These are phyloP conservation scores for Mimosa bimucronata DNA, from an alignment of 306 rosid species.

Conservation along the genomic window DNA sequence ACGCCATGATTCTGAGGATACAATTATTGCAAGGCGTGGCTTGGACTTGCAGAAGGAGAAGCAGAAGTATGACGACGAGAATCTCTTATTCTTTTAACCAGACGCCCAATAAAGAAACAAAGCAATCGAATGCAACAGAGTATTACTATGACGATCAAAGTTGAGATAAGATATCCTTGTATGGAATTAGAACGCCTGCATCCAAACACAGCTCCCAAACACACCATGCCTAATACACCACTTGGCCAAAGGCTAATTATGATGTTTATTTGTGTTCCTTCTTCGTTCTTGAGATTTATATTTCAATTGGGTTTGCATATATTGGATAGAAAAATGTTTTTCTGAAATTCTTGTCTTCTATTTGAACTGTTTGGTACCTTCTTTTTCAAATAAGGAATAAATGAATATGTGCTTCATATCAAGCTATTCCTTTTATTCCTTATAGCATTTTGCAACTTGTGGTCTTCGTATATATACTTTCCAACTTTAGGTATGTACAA, in stretches of 20 bases:
- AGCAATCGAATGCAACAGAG: conserved; percentile 45
- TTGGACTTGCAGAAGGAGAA: conserved; percentile 13
- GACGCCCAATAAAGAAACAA: conserved; percentile 36
- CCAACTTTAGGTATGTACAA: neutral
- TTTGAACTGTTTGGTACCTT: conserved; percentile 9
- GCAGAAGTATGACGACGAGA: neutral
- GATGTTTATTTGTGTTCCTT: neutral
- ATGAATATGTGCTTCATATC: conserved; percentile 36
- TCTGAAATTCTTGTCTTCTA: conserved; percentile 39
- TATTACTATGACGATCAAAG: conserved; percentile 38
- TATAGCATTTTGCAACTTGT: neutral
- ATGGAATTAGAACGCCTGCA: conserved; percentile 47
- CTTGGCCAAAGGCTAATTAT: neutral
- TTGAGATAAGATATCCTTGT: conserved; percentile 40
- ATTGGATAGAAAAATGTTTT: neutral
- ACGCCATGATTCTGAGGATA: conserved; percentile 27
- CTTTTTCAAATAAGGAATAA: conserved; percentile 42
- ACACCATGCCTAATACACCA: conserved; percentile 33
- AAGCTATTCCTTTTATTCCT: neutral
- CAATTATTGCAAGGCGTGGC: conserved; percentile 34
- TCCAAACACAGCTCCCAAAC: conserved; percentile 51
- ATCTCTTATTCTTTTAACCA: conserved; percentile 26
- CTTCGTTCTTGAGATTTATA: neutral
- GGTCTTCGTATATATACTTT: neutral
- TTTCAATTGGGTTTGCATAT: neutral